Conservation (phyloP, 768 basidiomycete genomes). For the Asterophora lycoperdoides region DNA sequence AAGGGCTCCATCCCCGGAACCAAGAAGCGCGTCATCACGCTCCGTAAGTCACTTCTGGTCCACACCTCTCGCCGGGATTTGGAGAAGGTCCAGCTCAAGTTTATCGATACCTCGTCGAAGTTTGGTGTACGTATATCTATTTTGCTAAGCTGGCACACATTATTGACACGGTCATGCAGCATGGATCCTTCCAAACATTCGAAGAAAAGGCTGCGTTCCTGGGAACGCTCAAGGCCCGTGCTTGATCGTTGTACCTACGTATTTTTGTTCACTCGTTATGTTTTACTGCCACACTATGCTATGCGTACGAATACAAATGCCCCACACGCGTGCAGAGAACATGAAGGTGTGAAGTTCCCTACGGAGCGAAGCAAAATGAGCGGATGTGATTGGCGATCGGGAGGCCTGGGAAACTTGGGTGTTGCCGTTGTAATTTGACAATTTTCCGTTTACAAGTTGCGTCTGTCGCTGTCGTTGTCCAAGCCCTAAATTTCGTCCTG, state of each 20-base stretch:
- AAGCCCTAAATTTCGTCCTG: background rate
- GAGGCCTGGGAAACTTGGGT: slow-evolving; percentile 11
- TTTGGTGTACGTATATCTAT: slow-evolving; percentile 68
- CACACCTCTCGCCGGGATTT: slow-evolving; percentile 95
- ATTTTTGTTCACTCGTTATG: slow-evolving; percentile 32
- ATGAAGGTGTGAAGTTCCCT: background rate
- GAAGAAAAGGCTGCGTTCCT: slow-evolving; percentile 96
- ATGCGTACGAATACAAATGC: slow-evolving; percentile 20
- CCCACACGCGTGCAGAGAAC: slow-evolving; percentile 5
- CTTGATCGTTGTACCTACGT: slow-evolving; percentile 44
- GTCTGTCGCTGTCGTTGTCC: background rate
- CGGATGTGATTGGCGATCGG: slow-evolving; percentile 9
- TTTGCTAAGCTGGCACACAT: background rate
- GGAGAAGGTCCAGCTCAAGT: slow-evolving; percentile 97
- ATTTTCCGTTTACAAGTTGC: slow-evolving; percentile 1
- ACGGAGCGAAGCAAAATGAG: background rate
- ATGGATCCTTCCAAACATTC: slow-evolving; percentile 94
- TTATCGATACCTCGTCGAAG: slow-evolving; percentile 98
- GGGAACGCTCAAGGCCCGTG: slow-evolving; percentile 83
- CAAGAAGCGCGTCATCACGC: slow-evolving; percentile 96
- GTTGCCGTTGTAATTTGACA: slow-evolving; percentile 1
- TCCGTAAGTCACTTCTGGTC: slow-evolving; percentile 95
- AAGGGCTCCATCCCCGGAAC: slow-evolving; percentile 96
- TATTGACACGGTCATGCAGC: slow-evolving; percentile 41
- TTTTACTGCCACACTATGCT: slow-evolving; percentile 38